Conservation (phyloP, 768 basidiomycete species). For the Pleurotus sapidus region DNA sequence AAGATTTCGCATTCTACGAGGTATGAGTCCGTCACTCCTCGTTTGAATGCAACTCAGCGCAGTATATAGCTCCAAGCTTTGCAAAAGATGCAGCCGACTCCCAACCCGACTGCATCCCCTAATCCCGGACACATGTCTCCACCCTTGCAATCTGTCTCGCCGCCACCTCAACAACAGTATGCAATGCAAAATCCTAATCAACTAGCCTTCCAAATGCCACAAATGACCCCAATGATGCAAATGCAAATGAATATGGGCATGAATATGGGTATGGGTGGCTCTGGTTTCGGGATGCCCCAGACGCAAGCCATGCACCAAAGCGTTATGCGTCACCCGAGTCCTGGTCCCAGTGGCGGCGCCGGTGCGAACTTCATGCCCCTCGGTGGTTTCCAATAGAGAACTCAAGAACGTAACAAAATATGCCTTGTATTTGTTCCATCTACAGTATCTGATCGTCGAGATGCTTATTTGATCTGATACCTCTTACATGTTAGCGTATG, state of each 20-base stretch:
- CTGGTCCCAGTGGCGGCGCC: constrained; percentile 44
- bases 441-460: too few relatives aligned
- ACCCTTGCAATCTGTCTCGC: constrained; percentile 32
- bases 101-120: constrained; percentile 24
- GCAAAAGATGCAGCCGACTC: constrained; percentile 61
- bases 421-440: too few relatives aligned
- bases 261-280: constrained; percentile 48
- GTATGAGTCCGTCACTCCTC: constrained; percentile 33
- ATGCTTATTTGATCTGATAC: too few relatives aligned
- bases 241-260: constrained; percentile 50
- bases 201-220: constrained; percentile 54
- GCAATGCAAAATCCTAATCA: constrained; percentile 47
- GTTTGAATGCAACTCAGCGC: not conserved
- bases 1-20: constrained; percentile 93
- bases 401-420: not conserved
- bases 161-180: constrained; percentile 41
- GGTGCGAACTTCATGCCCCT: constrained; percentile 45
- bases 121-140: constrained; percentile 33
- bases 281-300: constrained; percentile 52
- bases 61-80: constrained; percentile 73
- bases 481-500: not conserved
- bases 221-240: constrained; percentile 63
- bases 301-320: constrained; percentile 82
- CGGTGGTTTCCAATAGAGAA: constrained; percentile 20
- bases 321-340: constrained; percentile 80